These are phyloP conservation scores for Endothia cerciana DNA, from an alignment of 2,329 filamentous ascomycete species.

Conservation along the genomic window DNA sequence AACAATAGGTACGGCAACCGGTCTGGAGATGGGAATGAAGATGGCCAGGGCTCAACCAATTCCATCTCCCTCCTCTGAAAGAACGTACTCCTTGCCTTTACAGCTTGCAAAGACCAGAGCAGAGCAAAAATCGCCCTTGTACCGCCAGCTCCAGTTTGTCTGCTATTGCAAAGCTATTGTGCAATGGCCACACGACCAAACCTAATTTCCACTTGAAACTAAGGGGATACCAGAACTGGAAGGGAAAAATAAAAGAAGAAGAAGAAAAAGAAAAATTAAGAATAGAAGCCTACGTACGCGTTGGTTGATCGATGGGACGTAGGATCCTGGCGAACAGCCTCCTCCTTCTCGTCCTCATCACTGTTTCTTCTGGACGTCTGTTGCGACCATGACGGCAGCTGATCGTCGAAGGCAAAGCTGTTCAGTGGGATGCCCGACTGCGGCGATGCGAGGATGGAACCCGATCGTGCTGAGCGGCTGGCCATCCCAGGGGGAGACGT, in stretches of 20 bases:
- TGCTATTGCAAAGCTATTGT: background rate
- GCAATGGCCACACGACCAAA: background rate
- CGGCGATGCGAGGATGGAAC: constrained; percentile 80
- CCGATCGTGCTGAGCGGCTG: constrained; percentile 74
- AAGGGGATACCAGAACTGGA: background rate
- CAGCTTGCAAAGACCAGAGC: constrained; percentile 1
- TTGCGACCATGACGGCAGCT: constrained; percentile 80
- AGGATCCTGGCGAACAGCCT: constrained; percentile 69
- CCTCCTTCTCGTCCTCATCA: constrained; percentile 85
- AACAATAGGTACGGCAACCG: background rate
- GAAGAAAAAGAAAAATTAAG: constrained; percentile 17
- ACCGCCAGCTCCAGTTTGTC: background rate
- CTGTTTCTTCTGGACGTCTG: constrained; percentile 88
- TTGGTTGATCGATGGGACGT: constrained; percentile 74
- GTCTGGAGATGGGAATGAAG: background rate
- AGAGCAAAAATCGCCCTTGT: background rate
- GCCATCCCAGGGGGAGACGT: constrained; percentile 78
- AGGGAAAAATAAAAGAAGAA: too few relatives aligned
- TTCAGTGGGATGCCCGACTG: constrained; percentile 63
- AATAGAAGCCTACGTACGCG: constrained; percentile 65
- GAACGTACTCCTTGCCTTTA: background rate
- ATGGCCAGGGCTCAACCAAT: background rate
- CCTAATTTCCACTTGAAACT: background rate
- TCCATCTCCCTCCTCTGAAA: background rate
- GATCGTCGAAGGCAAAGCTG: constrained; percentile 64